These are phyloP conservation scores for Backusella mclennaniae DNA, from an alignment of 192 early-diverging fungal genomes.

Conservation along the genomic window DNA sequence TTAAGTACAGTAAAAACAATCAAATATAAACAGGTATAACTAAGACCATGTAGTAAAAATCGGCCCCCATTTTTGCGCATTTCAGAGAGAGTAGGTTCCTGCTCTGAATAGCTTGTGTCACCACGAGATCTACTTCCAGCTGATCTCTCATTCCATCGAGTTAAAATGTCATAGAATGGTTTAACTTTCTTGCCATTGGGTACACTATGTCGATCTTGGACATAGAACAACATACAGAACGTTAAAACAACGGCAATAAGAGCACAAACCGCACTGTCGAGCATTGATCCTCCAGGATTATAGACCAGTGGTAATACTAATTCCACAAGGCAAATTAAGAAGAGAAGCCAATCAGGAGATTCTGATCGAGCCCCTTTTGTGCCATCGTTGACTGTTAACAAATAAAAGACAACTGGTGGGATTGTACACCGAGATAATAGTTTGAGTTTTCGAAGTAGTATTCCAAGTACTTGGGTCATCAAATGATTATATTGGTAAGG, in stretches of 20 bases:
- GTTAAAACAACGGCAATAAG: not conserved
- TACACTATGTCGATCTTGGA: not conserved
- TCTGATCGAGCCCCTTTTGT: not conserved
- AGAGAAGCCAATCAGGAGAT: not conserved
- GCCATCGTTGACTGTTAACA: not conserved
- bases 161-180: conserved; percentile 11
- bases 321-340: not conserved
- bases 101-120: not conserved
- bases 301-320: not conserved
- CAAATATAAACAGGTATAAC: not conserved
- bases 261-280: not conserved
- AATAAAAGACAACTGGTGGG: not conserved
- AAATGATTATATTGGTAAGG: not conserved
- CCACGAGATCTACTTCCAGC: not conserved
- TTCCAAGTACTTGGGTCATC: not conserved
- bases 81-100: not conserved
- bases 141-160: conserved; percentile 1
- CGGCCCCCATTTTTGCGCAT: not conserved
- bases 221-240: not conserved
- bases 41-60: not conserved
- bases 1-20: not conserved
- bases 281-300: not conserved
- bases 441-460: not conserved
- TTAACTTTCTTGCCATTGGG: not conserved
- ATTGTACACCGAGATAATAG: not conserved